These are phyloP conservation scores for Suillus fuscotomentosus DNA, from an alignment of 768 basidiomycete species.

Conservation along the genomic window DNA sequence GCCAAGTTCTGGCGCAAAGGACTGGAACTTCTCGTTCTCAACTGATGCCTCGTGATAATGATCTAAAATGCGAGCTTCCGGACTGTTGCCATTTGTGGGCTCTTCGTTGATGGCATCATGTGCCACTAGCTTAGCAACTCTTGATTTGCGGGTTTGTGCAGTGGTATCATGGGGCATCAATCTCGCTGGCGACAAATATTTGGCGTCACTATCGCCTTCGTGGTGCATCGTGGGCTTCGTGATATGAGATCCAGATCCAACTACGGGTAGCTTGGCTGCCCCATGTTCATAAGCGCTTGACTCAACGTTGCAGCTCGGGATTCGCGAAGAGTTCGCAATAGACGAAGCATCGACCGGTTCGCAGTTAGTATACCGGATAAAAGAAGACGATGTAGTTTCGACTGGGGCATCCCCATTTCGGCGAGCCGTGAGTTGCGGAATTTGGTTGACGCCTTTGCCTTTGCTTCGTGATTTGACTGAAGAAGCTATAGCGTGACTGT, in stretches of 20 bases:
- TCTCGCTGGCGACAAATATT: not conserved
- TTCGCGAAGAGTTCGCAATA: not conserved
- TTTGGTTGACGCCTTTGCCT: not conserved
- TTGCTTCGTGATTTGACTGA: not conserved
- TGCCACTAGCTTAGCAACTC: not conserved
- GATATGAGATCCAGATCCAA: not conserved
- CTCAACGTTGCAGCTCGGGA: too few relatives aligned
- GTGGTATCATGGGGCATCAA: not conserved
- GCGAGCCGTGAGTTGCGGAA: not conserved
- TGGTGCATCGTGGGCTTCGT: not conserved
- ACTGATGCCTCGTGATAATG: not conserved
- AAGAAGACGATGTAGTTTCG: not conserved
- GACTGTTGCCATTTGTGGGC: not conserved
- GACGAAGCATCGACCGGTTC: not conserved
- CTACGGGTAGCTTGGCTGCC: too few relatives aligned
- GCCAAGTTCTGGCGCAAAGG: not conserved
- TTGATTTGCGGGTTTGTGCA: not conserved
- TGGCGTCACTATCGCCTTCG: not conserved
- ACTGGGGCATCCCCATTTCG: not conserved
- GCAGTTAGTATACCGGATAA: not conserved
- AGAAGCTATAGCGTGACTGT: not conserved
- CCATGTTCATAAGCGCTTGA: not conserved
- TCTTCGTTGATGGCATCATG: not conserved
- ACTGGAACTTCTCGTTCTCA: not conserved
- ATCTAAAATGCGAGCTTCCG: not conserved